Conservation (phyloP, 2,329 filamentous ascomycete genomes). For the Fusarium concolor region DNA sequence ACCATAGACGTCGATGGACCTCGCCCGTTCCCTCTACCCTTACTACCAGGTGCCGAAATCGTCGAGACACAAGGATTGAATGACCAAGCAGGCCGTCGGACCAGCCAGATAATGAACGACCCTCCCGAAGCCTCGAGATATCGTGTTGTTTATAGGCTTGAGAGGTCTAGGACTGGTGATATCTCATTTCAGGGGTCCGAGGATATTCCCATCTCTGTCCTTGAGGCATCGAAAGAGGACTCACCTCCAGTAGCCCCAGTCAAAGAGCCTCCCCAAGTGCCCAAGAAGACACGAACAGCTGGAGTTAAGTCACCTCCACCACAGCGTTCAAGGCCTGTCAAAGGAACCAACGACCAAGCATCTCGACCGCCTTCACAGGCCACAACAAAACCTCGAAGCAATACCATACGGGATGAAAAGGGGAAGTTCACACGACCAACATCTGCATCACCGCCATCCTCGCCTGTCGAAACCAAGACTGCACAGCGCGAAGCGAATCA, state of each 20-base stretch:
- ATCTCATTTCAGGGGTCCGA: constrained; percentile 54
- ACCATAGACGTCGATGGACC: constrained; percentile 71
- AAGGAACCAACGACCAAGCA: constrained; percentile 9
- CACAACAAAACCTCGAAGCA: constrained; percentile 5
- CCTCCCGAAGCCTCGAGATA: constrained; percentile 54
- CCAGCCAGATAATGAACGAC: constrained; percentile 34
- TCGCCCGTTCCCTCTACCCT: constrained; percentile 62
- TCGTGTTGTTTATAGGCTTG: constrained; percentile 70
- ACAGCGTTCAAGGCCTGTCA: constrained; percentile 22
- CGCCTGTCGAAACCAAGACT: constrained; percentile 19
- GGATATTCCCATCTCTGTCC: constrained; percentile 42
- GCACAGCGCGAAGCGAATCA: constrained; percentile 41
- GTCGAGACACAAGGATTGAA: constrained; percentile 61
- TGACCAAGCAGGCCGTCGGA: constrained; percentile 17
- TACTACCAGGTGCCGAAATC: constrained; percentile 69
- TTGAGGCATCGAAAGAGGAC: constrained; percentile 46
- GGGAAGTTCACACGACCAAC: constrained; percentile 10
- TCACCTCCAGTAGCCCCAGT: constrained; percentile 1
- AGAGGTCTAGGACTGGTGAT: constrained; percentile 61
- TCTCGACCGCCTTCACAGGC: constrained; percentile 10
- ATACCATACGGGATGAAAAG: constrained; percentile 20
- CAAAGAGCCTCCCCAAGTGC: constrained; percentile 24
- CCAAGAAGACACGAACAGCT: constrained; percentile 21
- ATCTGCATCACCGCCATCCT: constrained; percentile 24
- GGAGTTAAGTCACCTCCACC: constrained; percentile 24